Evolutionary conservation across 2,329 filamentous ascomycete genomes (phyloP).

Genomic region (Hirsutella minnesotensis): DNA sequence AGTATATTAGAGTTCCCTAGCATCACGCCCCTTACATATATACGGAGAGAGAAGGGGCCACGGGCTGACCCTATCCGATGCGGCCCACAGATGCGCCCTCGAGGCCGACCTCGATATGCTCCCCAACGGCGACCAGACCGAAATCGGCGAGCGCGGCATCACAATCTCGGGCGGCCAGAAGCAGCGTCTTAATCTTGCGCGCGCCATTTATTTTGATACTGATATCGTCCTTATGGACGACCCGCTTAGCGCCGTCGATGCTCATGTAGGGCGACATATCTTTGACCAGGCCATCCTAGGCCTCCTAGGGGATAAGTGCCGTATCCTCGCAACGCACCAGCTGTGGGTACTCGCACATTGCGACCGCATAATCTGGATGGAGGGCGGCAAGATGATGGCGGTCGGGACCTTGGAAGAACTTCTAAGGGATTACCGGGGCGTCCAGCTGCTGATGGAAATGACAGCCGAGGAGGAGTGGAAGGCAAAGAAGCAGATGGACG

Average conservation of each 20-base stretch:
- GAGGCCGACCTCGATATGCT: slow-evolving; percentile 82
- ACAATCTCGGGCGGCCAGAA: slow-evolving; percentile 96
- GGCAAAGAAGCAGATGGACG: too few species aligned
- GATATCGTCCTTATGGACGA: slow-evolving; percentile 61
- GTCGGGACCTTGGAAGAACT: slow-evolving; percentile 84
- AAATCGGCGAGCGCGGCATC: slow-evolving; percentile 92
- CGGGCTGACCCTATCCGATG: too few species aligned
- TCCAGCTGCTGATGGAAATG: too few species aligned
- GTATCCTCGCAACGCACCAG: slow-evolving; percentile 88
- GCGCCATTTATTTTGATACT: slow-evolving; percentile 60
- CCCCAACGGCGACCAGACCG: slow-evolving; percentile 73
- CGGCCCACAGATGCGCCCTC: slow-evolving; percentile 63
- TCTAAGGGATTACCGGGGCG: slow-evolving; percentile 64
- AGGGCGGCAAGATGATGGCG: slow-evolving; percentile 70
- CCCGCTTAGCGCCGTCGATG: slow-evolving; percentile 56
- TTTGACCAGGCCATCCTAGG: slow-evolving; percentile 93
- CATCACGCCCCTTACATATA: too few species aligned
- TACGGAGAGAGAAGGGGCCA: too few species aligned
- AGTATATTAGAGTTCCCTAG: too few species aligned
- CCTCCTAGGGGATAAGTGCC: slow-evolving; percentile 75
- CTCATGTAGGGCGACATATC: slow-evolving; percentile 61
- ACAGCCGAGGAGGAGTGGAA: too few species aligned
- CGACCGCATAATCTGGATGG: slow-evolving; percentile 88
- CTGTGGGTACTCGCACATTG: slow-evolving; percentile 85
- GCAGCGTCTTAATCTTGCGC: slow-evolving; percentile 85